phyloP scores from a whole-genome alignment of 2,329 filamentous ascomycete genomes.

The Aspergillus melleus region DNA sequence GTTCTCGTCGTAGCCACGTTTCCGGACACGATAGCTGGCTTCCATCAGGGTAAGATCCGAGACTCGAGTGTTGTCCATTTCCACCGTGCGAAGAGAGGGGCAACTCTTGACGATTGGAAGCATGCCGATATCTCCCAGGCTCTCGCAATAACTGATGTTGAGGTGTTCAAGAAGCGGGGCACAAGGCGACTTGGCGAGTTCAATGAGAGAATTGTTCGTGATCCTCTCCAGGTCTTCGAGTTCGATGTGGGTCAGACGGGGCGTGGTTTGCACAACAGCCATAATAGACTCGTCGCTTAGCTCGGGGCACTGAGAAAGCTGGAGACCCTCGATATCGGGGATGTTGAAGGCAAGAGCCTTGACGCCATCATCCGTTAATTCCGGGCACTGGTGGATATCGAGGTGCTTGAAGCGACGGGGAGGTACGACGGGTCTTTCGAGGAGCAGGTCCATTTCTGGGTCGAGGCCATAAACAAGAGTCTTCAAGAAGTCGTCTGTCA shows the following conservation, averaged over 20 bases:
- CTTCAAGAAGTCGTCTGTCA: conserved; percentile 72
- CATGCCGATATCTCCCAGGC: conserved; percentile 79
- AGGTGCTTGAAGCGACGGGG: conserved; percentile 78
- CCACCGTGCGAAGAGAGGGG: conserved; percentile 66
- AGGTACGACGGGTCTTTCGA: conserved; percentile 72
- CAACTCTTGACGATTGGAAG: conserved; percentile 78
- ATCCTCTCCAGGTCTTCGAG: conserved; percentile 80
- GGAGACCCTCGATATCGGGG: conserved; percentile 77
- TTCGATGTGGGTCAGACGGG: conserved; percentile 80
- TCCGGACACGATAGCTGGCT: conserved; percentile 75
- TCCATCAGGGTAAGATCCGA: conserved; percentile 84
- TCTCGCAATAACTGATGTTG: conserved; percentile 87
- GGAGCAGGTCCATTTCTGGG: conserved; percentile 78
- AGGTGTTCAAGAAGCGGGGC: conserved; percentile 72
- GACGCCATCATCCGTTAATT: conserved; percentile 72
- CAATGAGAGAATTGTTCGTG: conserved; percentile 72
- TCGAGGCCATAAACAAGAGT: conserved; percentile 74
- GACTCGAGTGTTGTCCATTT: conserved; percentile 91
- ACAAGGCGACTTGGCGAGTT: conserved; percentile 75
- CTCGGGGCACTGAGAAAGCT: conserved; percentile 73
- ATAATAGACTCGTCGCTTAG: conserved; percentile 73
- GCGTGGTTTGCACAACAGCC: conserved; percentile 71
- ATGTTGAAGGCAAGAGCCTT: conserved; percentile 70
- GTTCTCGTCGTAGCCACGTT: conserved; percentile 56
- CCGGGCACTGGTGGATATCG: conserved; percentile 76